Conservation (phyloP, 768 basidiomycete genomes). For the Leucosporidium yakuticum region DNA sequence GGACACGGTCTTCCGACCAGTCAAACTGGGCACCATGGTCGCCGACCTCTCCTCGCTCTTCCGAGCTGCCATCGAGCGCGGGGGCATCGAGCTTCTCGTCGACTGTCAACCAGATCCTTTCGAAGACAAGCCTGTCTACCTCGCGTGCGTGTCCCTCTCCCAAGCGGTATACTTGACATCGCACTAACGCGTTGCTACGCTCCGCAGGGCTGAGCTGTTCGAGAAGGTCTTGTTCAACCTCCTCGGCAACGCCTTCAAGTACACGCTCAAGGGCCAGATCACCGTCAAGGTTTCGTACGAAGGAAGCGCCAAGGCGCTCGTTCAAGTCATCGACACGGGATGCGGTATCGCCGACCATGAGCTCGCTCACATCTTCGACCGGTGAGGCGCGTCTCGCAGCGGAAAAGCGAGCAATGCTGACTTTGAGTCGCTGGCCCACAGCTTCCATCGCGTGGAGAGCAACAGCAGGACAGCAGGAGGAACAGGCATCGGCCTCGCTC, state of each 20-base stretch:
- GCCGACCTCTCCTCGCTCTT: conserved; percentile 28
- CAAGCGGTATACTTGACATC: too few species aligned
- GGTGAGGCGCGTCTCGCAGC: not conserved
- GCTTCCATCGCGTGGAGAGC: conserved; percentile 31
- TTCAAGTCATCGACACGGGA: conserved; percentile 28
- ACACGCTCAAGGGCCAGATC: conserved; percentile 16
- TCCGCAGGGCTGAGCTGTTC: conserved; percentile 11
- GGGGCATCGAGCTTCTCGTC: conserved; percentile 16
- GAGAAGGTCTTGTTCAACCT: conserved; percentile 25
- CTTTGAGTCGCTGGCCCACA: not conserved
- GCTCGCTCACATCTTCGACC: conserved; percentile 32
- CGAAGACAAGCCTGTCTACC: conserved; percentile 15
- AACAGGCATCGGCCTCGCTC: conserved; percentile 19
- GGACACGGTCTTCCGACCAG: conserved; percentile 14
- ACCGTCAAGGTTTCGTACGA: not conserved
- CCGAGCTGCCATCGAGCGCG: conserved; percentile 25
- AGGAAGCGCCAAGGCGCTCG: conserved; percentile 9
- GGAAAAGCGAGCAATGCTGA: not conserved
- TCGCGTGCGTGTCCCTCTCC: not conserved
- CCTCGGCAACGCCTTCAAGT: conserved; percentile 31
- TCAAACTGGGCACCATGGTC: conserved; percentile 1
- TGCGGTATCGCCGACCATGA: conserved; percentile 26
- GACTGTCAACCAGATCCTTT: conserved; percentile 28
- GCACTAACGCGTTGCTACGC: not conserved
- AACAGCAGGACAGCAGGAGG: not conserved